A percentile compares a stretch with the other conserved stretches of the same genome.
Conservation (phyloP, 441 rosid genomes). For the Lepidium campestre region DNA sequence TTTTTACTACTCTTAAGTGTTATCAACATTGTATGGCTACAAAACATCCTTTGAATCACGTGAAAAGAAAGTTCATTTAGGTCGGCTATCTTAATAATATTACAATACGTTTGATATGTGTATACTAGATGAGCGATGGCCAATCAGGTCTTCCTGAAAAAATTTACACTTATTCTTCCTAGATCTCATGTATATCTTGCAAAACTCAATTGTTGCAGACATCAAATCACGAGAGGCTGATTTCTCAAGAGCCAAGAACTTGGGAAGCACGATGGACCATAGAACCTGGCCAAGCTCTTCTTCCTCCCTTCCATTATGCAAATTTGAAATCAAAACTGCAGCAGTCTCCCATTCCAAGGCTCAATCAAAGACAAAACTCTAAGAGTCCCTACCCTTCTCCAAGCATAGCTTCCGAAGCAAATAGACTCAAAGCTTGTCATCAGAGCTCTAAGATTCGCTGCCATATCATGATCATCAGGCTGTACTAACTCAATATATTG, state of each 20-base stretch:
- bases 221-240: constrained; percentile 59
- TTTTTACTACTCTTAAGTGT: not conserved
- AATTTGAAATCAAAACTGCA: constrained; percentile 48
- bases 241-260: constrained; percentile 49
- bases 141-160: not conserved
- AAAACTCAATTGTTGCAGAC: constrained; percentile 47
- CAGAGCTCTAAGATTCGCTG: constrained; percentile 33
- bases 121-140: not conserved
- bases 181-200: constrained; percentile 43
- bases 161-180: not conserved
- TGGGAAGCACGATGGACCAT: constrained; percentile 60
- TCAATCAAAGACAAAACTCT: constrained; percentile 51
- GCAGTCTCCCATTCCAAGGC: constrained; percentile 74
- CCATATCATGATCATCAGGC: constrained; percentile 37
- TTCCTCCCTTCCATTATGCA: constrained; percentile 35
- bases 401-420: constrained; percentile 44
- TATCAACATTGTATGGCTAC: not conserved
- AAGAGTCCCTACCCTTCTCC: constrained; percentile 35
- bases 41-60: not conserved
- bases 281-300: constrained; percentile 52
- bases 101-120: not conserved
- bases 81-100: not conserved
- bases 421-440: constrained; percentile 43
- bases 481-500: constrained; percentile 19
- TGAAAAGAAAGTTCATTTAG: not conserved